phyloP scores from a whole-genome alignment of 768 basidiomycete species.

The Phanerochaete sordida region DNA sequence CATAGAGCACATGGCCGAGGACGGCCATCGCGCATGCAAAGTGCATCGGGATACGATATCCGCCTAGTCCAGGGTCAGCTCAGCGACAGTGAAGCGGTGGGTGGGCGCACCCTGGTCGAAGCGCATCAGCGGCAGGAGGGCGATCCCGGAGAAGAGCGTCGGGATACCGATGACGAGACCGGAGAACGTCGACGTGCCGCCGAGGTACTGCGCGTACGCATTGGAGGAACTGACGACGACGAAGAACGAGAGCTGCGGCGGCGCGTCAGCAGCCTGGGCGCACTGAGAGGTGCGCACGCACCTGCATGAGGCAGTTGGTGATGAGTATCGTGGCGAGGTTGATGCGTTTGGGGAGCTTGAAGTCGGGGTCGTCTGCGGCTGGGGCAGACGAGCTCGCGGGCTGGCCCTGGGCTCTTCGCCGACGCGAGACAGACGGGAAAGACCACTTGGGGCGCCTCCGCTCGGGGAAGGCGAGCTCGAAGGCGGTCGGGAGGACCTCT shows the following conservation, averaged over 20 bases:
- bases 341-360: slow-evolving; percentile 44
- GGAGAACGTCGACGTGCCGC: slow-evolving; percentile 68
- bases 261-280: background rate
- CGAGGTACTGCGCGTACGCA: slow-evolving; percentile 57
- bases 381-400: background rate
- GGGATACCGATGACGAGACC: slow-evolving; percentile 70
- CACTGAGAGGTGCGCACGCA: slow-evolving; percentile 20
- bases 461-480: slow-evolving; percentile 4
- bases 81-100: too few species aligned
- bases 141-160: slow-evolving; percentile 54
- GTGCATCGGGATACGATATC: slow-evolving; percentile 52
- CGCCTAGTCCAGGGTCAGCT: too few species aligned
- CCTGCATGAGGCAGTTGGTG: slow-evolving; percentile 44
- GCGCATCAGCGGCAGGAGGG: slow-evolving; percentile 51
- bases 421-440: background rate
- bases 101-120: slow-evolving; percentile 52
- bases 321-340: slow-evolving; percentile 44
- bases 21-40: slow-evolving; percentile 50
- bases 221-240: slow-evolving; percentile 66
- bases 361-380: slow-evolving; percentile 28
- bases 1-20: slow-evolving; percentile 58
- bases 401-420: background rate
- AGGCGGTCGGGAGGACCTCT: slow-evolving; percentile 4
- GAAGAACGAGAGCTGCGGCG: slow-evolving; percentile 57
- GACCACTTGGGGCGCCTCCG: background rate